Percentiles rank a stretch among this genome's conserved stretches.
phyloP scores from a whole-genome alignment of 768 basidiomycete genomes.

The Termitomyces sp. region DNA sequence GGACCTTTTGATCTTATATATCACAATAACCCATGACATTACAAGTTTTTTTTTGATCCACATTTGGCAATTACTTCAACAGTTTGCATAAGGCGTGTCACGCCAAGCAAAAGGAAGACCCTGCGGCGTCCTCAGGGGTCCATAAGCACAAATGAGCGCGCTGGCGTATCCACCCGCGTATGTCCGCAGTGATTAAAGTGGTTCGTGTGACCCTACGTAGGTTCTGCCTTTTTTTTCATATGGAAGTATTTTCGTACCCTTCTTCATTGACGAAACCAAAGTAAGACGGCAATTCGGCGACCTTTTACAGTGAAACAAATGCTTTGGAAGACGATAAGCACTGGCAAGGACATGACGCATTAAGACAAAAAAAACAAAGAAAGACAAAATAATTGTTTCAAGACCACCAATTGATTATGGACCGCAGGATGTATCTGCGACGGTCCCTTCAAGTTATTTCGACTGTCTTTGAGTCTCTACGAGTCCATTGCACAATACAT shows the following conservation, averaged over 20 bases:
- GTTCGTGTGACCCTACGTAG: not conserved
- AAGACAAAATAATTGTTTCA: not conserved
- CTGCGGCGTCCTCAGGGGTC: not conserved
- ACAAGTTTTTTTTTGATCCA: slow-evolving; percentile 1
- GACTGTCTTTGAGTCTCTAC: not conserved
- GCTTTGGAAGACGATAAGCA: not conserved
- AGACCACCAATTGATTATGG: not conserved
- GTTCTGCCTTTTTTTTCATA: not conserved
- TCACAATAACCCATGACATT: not conserved
- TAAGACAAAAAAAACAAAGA: not conserved
- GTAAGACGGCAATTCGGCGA: not conserved
- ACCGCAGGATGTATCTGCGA: not conserved
- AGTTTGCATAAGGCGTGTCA: not conserved
- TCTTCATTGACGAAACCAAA: not conserved
- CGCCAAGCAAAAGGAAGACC: not conserved
- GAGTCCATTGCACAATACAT: not conserved
- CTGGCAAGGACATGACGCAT: not conserved
- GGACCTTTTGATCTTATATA: not conserved
- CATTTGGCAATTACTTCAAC: not conserved
- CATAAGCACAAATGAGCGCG: not conserved
- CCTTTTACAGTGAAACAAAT: not conserved
- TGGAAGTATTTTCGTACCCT: not conserved
- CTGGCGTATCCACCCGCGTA: not conserved
- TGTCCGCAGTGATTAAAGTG: not conserved
- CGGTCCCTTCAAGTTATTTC: not conserved